Evolutionary conservation across 306 rosid species (phyloP).

Genomic region (Corylus heterophylla): DNA sequence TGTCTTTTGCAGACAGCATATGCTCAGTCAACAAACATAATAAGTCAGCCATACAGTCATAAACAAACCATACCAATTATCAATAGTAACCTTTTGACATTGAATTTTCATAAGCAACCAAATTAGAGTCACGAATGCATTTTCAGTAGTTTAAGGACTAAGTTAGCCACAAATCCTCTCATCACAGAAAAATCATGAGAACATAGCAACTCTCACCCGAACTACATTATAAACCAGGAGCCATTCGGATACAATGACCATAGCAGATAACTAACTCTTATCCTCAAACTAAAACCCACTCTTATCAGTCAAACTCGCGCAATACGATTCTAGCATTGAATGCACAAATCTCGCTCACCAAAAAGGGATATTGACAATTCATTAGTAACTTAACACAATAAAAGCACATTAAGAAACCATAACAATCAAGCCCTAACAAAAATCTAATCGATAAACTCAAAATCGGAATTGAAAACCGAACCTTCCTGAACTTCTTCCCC

Average conservation of each 20-base stretch:
- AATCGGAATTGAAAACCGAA: slow-evolving; percentile 20
- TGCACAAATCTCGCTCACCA: slow-evolving; percentile 1
- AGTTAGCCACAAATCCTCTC: neutral
- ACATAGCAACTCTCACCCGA: neutral
- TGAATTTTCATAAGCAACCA: neutral
- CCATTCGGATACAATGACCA: neutral
- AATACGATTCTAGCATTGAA: slow-evolving; percentile 7
- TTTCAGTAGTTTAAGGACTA: neutral
- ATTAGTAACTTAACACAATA: neutral
- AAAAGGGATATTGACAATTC: neutral
- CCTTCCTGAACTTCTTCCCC: slow-evolving; percentile 74
- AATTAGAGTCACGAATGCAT: neutral
- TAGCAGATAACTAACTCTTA: neutral
- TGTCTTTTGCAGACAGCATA: neutral
- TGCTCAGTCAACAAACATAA: neutral
- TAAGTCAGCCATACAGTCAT: neutral
- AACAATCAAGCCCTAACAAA: neutral
- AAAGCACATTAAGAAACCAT: neutral
- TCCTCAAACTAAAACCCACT: neutral
- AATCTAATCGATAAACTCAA: slow-evolving; percentile 6
- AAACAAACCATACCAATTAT: neutral
- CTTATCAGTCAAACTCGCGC: neutral
- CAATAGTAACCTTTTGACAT: neutral
- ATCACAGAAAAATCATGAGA: neutral
- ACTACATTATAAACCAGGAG: neutral